A percentile compares a stretch with the other conserved stretches of the same genome.
These are phyloP conservation scores for Aspergillus ruber DNA, from an alignment of 2,329 filamentous ascomycete genomes.

Conservation along the genomic window DNA sequence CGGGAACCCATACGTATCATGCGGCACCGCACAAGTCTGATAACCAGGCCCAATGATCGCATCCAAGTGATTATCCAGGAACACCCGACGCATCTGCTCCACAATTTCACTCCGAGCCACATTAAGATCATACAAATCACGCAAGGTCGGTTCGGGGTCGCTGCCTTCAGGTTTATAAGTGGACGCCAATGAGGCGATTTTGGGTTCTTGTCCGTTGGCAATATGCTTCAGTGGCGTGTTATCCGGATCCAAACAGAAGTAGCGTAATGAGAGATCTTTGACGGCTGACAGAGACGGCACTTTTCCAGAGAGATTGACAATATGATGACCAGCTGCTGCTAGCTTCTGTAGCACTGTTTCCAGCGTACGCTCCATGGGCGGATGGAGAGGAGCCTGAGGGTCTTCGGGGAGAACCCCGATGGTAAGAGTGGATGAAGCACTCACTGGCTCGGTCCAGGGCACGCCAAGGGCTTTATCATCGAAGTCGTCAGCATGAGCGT, in stretches of 20 bases:
- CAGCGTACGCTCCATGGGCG: conserved; percentile 15
- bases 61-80: conserved; percentile 15
- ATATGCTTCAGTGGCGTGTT: conserved; percentile 13
- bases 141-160: conserved; percentile 10
- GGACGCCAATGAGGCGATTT: conserved; percentile 11
- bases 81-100: conserved; percentile 10
- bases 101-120: conserved; percentile 6
- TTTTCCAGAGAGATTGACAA: conserved; percentile 10
- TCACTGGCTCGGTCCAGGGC: neutral
- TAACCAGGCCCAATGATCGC: conserved; percentile 16
- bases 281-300: conserved; percentile 3
- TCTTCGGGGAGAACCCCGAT: conserved; percentile 19
- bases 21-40: conserved; percentile 16
- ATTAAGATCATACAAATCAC: conserved; percentile 15
- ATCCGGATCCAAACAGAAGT: conserved; percentile 18
- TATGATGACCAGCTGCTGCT: conserved; percentile 11
- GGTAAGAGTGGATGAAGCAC: conserved; percentile 1
- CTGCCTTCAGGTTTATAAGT: conserved; percentile 7
- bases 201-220: conserved; percentile 12
- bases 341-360: conserved; percentile 10
- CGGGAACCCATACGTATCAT: conserved; percentile 15
- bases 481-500: neutral
- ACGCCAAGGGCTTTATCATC: neutral
- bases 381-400: conserved; percentile 13
- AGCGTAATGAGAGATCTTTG: conserved; percentile 7